These are phyloP conservation scores for Aphanomyces invadans DNA, from an alignment of 352 stramenopile genomes.

Conservation along the genomic window DNA sequence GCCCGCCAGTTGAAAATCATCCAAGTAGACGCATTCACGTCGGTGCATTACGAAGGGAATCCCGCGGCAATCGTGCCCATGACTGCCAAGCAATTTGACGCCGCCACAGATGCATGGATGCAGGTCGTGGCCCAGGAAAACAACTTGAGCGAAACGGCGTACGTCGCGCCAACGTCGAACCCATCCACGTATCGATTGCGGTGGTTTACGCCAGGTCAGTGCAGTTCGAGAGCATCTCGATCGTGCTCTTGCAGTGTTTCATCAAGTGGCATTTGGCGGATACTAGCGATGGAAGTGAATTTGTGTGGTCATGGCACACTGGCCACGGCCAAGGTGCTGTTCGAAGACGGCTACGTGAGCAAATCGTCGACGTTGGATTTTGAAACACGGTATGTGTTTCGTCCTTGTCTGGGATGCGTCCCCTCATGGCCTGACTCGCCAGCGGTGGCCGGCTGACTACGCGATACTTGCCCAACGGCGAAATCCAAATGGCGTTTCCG, in stretches of 20 bases:
- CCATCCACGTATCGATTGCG: constrained; percentile 39
- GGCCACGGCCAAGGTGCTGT: constrained; percentile 71
- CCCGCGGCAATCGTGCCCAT: constrained; percentile 85
- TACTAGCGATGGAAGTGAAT: constrained; percentile 57
- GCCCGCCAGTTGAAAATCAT: constrained; percentile 31
- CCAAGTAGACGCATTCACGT: constrained; percentile 67
- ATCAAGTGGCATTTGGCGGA: too few relatives aligned
- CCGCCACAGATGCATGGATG: constrained; percentile 40
- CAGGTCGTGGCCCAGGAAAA: constrained; percentile 83
- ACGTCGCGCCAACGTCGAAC: constrained; percentile 35
- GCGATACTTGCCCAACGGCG: constrained; percentile 28
- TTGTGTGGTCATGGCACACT: constrained; percentile 91
- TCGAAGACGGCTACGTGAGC: constrained; percentile 39
- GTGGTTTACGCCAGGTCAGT: constrained; percentile 55
- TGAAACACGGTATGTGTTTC: constrained; percentile 45
- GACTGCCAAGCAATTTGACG: constrained; percentile 31
- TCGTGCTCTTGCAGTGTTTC: background rate
- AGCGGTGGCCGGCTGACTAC: constrained; percentile 45
- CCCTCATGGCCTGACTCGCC: background rate
- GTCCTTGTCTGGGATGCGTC: background rate
- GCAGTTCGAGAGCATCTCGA: background rate
- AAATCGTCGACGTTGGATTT: constrained; percentile 46
- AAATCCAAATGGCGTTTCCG: constrained; percentile 61
- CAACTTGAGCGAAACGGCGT: constrained; percentile 91
- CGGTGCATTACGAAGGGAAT: constrained; percentile 75